Conservation (phyloP, 371 early-diverging fungal species). For the Haplosporangium sp. region DNA sequence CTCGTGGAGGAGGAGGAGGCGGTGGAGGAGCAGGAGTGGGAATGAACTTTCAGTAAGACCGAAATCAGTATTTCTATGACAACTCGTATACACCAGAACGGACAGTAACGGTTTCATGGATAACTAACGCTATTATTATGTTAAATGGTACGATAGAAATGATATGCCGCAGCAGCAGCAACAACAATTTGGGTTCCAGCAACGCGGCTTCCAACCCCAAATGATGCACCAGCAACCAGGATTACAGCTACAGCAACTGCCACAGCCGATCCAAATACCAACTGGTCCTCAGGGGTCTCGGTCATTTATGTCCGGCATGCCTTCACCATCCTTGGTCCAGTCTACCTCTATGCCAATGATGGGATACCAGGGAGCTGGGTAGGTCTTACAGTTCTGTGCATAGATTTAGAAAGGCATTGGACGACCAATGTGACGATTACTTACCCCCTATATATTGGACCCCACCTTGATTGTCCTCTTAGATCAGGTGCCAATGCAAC, state of each 20-base stretch:
- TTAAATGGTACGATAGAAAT: constrained; percentile 12
- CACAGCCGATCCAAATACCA: constrained; percentile 39
- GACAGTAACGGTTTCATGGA: too few relatives aligned
- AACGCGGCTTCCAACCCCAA: constrained; percentile 32
- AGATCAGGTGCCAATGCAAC: constrained; percentile 16
- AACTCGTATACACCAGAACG: not conserved
- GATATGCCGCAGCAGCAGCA: constrained; percentile 39
- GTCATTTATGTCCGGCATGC: constrained; percentile 47
- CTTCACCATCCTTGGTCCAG: constrained; percentile 43
- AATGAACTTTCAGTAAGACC: constrained; percentile 41
- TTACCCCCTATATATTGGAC: too few relatives aligned
- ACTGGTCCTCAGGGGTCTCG: constrained; percentile 17
- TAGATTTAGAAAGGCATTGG: too few relatives aligned
- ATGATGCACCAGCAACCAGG: constrained; percentile 27
- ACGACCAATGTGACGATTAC: too few relatives aligned
- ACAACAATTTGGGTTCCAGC: constrained; percentile 39
- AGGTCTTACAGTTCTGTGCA: not conserved
- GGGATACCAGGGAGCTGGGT: constrained; percentile 41
- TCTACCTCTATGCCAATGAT: constrained; percentile 34
- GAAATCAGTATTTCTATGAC: not conserved
- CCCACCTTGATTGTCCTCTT: not conserved
- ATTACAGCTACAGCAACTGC: constrained; percentile 21
- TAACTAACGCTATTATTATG: too few relatives aligned
- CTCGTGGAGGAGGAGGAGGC: constrained; percentile 35
- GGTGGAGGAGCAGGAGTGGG: constrained; percentile 38